Conservation (phyloP, 768 basidiomycete genomes). For the Paxillus ammoniavirescens region DNA sequence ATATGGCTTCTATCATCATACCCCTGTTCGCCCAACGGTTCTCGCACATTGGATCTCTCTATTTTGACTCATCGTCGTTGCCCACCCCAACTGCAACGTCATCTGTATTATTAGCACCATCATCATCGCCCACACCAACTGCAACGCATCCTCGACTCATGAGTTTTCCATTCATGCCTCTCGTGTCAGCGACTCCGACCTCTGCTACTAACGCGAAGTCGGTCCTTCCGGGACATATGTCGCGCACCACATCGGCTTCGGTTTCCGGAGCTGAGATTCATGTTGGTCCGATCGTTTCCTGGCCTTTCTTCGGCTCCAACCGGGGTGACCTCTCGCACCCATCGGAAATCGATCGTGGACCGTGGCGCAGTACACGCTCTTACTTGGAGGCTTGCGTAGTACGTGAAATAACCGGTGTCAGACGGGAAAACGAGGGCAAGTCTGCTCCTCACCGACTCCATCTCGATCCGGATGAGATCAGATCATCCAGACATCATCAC, state of each 20-base stretch:
- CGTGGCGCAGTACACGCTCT: conserved; percentile 58
- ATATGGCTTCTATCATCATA: conserved; percentile 65
- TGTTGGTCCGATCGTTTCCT: conserved; percentile 82
- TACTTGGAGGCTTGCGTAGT: conserved; percentile 67
- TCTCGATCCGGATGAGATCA: conserved; percentile 78
- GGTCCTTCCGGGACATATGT: neutral
- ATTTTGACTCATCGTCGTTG: conserved; percentile 33
- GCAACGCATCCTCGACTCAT: conserved; percentile 18
- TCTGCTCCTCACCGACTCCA: conserved; percentile 75
- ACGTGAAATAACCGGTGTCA: conserved; percentile 74
- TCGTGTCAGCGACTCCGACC: conserved; percentile 9
- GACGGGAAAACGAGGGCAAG: conserved; percentile 75
- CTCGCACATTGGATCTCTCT: conserved; percentile 71
- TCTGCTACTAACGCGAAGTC: conserved; percentile 4
- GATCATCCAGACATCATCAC: conserved; percentile 67
- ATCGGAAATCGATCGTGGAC: conserved; percentile 74
- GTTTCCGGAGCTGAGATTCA: conserved; percentile 42
- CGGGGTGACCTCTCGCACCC: conserved; percentile 71
- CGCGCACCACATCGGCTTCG: conserved; percentile 18
- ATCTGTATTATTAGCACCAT: conserved; percentile 18
- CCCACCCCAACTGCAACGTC: conserved; percentile 14
- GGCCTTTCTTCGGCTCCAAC: conserved; percentile 88
- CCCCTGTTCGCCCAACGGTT: conserved; percentile 80
- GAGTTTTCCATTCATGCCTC: conserved; percentile 19
- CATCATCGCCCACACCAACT: conserved; percentile 28